Percentiles rank a stretch among this genome's conserved stretches.
These are phyloP conservation scores for Microsporum canis DNA, from an alignment of 2,329 filamentous ascomycete species.

Conservation along the genomic window DNA sequence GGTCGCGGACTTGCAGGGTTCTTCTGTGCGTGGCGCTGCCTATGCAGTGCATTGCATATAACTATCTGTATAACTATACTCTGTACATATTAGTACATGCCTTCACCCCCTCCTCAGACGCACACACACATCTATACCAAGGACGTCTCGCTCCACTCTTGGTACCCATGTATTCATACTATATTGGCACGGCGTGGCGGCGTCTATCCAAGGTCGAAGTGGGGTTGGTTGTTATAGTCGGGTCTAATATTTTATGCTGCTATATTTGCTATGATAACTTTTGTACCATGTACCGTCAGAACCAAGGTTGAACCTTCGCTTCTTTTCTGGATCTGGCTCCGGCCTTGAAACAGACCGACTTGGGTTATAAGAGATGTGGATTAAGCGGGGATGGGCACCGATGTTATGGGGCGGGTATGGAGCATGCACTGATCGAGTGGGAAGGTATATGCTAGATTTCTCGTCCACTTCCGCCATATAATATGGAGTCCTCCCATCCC, in stretches of 20 bases:
- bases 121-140: not conserved
- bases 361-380: no score
- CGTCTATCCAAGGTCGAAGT: not conserved
- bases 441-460: no score
- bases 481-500: no score
- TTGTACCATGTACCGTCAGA: not conserved
- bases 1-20: not conserved
- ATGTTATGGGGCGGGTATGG: no score
- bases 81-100: not conserved
- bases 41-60: not conserved
- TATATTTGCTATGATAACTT: no score
- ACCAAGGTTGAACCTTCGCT: not conserved
- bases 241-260: no score
- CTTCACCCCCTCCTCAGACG: not conserved
- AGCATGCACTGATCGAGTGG: no score
- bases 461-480: no score
- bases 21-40: not conserved
- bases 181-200: not conserved
- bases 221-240: no score
- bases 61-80: not conserved
- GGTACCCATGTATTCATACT: no score
- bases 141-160: not conserved
- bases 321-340: not conserved
- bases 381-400: no score
- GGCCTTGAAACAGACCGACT: not conserved